Conservation (phyloP, 768 basidiomycete genomes). For the Lanmaoa rubissima region DNA sequence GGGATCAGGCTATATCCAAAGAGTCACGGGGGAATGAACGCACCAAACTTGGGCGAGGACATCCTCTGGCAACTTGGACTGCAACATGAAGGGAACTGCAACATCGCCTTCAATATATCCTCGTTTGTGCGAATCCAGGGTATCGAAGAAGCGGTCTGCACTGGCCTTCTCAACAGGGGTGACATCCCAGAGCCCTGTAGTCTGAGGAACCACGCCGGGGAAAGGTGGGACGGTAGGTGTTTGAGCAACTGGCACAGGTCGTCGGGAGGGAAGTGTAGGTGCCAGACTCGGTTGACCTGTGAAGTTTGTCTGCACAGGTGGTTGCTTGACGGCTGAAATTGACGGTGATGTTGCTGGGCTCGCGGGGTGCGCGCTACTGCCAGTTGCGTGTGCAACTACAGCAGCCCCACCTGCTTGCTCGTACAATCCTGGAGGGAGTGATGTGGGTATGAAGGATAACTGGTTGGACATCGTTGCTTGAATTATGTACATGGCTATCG, state of each 20-base stretch:
- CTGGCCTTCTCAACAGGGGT: conserved; percentile 73
- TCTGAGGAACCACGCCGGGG: conserved; percentile 25
- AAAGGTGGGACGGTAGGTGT: conserved; percentile 28
- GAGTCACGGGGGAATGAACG: conserved; percentile 25
- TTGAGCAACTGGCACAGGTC: conserved; percentile 17
- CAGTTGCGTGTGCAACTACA: conserved; percentile 54
- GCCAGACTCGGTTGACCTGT: conserved; percentile 37
- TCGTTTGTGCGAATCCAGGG: conserved; percentile 68
- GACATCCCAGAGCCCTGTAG: conserved; percentile 71
- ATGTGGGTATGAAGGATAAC: conserved; percentile 64
- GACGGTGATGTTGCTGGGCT: conserved; percentile 49
- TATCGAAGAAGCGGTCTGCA: conserved; percentile 77
- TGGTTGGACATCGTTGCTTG: conserved; percentile 86
- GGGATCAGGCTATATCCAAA: conserved; percentile 1
- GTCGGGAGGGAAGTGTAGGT: conserved; percentile 25
- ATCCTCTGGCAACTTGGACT: conserved; percentile 80
- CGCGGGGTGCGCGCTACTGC: conserved; percentile 55
- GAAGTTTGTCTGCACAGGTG: conserved; percentile 55
- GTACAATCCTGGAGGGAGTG: conserved; percentile 80
- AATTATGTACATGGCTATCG: conserved; percentile 94
- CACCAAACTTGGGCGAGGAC: conserved; percentile 91
- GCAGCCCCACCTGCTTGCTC: conserved; percentile 66
- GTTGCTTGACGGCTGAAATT: conserved; percentile 56
- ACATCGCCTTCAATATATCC: conserved; percentile 91
- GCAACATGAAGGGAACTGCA: conserved; percentile 93